phyloP scores from a whole-genome alignment of 2,329 filamentous ascomycete genomes.

The Aspergillus intermedius region DNA sequence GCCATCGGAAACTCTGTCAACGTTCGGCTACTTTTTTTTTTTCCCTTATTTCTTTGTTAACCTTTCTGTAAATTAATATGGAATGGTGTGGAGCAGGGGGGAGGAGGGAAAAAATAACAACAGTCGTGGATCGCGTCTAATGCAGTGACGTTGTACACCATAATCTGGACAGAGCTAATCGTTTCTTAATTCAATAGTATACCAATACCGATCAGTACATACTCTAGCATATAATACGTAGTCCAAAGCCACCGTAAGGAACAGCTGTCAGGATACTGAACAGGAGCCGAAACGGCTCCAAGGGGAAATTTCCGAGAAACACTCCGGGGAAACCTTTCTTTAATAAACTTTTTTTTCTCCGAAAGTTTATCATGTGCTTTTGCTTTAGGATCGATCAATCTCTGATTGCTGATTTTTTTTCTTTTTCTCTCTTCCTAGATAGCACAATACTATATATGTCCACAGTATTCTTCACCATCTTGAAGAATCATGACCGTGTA shows the following conservation, averaged over 20 bases:
- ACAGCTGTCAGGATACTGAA: too few species aligned
- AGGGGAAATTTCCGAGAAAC: background rate
- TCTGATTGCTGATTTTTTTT: background rate
- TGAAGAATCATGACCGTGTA: background rate
- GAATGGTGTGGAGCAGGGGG: constrained; percentile 17
- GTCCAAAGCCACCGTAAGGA: too few species aligned
- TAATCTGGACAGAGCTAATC: background rate
- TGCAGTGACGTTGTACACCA: constrained; percentile 2
- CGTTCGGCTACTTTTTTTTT: background rate
- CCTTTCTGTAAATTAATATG: constrained; percentile 9
- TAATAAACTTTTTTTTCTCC: constrained; percentile 1
- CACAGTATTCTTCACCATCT: background rate
- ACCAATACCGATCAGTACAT: too few species aligned
- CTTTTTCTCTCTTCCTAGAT: background rate
- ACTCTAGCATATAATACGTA: too few species aligned
- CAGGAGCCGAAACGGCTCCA: background rate
- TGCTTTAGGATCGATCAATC: background rate
- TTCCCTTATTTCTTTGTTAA: background rate
- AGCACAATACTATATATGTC: background rate
- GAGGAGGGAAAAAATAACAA: background rate
- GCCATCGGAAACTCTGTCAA: background rate
- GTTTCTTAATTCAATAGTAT: too few species aligned
- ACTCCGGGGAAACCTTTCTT: background rate
- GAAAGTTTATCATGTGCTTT: background rate
- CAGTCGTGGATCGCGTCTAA: constrained; percentile 18